Evolutionary conservation across 1,284 basidiomycete species (phyloP), one percentile per base, ranked within the genome.

Genomic region (Ceratobasidium sp.): DNA sequence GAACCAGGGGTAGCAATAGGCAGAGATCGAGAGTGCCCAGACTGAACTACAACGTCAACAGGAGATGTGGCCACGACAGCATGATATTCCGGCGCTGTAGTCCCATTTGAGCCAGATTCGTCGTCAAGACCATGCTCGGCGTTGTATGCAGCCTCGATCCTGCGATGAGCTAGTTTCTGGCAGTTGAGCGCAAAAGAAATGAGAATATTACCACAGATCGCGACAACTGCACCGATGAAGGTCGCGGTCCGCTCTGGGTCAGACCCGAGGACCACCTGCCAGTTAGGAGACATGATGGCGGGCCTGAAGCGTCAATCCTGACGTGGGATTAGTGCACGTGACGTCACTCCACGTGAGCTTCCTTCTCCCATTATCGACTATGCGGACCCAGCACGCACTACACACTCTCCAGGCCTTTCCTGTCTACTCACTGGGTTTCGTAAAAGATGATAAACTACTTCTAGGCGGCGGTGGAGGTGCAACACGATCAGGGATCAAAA

Each of bases 391-490:
- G 73, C 94, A 96, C 78, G 87, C 87, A 17, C 77, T 84, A n/a
- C 92, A 95, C 75, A 78, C 87, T 10, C 83, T 94, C 4, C 84
- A 88, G 8, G 80, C 85, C 0, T 96, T 94, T 76, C 94, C 94
- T 0, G 88, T 96, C 57, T 96, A 94, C 77, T 93, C 92, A 6
- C 87, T 90, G 68, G 87, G 87, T n/a, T 98, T 96, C 80, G 78
- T 92, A 13, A 85, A 88, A 0, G 82, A 88, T 25, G 82, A 86
- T 57, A 81, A 87, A n/a, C 80, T 97, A n/a, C 82, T 95, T 13
- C 82, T 96, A 3, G 95, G 94, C 1, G 95, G 94, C 1, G 95
- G 95, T 29, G 95, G 95, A 0, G 95, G 96, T 22, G 86, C 82
- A 82, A 78, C 72, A 82, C 87, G 72, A 83, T 93, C 86, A 62